These are phyloP conservation scores for Anastatica hierochuntica DNA, from an alignment of 345 rosid genomes.

Conservation along the genomic window DNA sequence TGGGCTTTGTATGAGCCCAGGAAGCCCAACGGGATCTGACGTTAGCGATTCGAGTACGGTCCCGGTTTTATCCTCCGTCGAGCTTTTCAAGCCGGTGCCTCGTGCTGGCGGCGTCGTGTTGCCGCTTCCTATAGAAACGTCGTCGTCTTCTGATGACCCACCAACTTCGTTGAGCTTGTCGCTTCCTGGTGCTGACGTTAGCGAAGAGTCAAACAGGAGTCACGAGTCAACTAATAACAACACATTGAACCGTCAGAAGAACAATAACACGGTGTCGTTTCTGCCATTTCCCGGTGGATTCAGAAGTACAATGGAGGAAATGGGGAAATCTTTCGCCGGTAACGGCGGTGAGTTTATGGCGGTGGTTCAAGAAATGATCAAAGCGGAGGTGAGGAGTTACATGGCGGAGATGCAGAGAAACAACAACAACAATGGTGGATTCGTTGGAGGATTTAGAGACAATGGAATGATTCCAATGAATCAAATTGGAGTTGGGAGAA, in stretches of 20 bases:
- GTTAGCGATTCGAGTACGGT: constrained; percentile 48
- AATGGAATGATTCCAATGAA: constrained; percentile 28
- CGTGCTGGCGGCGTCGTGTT: constrained; percentile 39
- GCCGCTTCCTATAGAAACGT: constrained; percentile 23
- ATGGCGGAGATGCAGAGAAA: constrained; percentile 46
- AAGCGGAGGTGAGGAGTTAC: constrained; percentile 67
- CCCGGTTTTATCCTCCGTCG: constrained; percentile 28
- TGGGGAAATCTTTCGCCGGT: constrained; percentile 2
- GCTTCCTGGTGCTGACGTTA: constrained; percentile 43
- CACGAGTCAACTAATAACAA: constrained; percentile 26
- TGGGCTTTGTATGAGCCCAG: constrained; percentile 55
- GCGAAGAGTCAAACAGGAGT: constrained; percentile 36
- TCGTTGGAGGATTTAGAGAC: constrained; percentile 45
- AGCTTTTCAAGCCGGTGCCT: constrained; percentile 41
- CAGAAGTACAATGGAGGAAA: constrained; percentile 3
- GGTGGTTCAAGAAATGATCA: constrained; percentile 85
- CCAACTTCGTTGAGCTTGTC: constrained; percentile 58
- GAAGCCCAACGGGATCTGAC: constrained; percentile 72
- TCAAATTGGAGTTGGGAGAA: constrained; percentile 45
- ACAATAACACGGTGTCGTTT: constrained; percentile 7
- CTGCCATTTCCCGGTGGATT: constrained; percentile 1
- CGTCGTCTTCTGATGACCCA: constrained; percentile 42
- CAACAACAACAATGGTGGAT: constrained; percentile 7
- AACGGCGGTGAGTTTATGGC: constrained; percentile 47
- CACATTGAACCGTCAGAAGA: background rate